A percentile compares a stretch with the other conserved stretches of the same genome.
phyloP scores from a whole-genome alignment of 2,329 filamentous ascomycete species.

The Monilinia fructicola region DNA sequence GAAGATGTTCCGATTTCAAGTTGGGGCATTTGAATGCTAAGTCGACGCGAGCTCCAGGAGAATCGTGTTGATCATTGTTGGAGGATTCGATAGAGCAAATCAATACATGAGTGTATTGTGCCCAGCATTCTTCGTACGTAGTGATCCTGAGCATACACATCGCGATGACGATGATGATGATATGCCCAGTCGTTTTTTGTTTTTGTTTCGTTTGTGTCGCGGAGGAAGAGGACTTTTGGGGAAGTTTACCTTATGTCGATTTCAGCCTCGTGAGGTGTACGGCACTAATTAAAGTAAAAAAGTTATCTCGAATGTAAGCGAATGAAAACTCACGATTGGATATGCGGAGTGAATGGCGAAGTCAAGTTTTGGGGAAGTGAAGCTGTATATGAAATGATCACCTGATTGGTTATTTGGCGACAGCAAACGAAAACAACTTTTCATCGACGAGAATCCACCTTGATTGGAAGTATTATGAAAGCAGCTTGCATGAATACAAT shows the following conservation, averaged over 20 bases:
- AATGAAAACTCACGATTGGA: neutral
- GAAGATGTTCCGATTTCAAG: conserved; percentile 15
- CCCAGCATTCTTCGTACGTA: conserved; percentile 10
- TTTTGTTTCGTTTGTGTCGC: neutral
- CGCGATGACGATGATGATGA: neutral
- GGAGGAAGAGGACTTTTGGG: neutral
- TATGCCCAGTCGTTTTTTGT: neutral
- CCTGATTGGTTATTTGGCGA: neutral
- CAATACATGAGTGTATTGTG: conserved; percentile 13
- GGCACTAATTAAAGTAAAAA: neutral
- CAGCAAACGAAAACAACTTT: neutral
- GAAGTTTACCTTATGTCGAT: neutral
- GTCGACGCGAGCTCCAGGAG: neutral
- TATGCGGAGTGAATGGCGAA: neutral
- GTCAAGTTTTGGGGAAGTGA: conserved; percentile 5
- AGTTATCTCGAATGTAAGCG: neutral
- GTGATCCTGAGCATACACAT: conserved; percentile 17
- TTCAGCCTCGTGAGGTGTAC: neutral
- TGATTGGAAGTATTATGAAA: neutral
- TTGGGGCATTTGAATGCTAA: conserved; percentile 10
- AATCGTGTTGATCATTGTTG: neutral
- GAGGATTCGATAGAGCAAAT: neutral
- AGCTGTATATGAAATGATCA: neutral
- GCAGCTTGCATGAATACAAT: neutral
- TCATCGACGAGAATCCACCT: neutral